Evolutionary conservation across 495 filamentous ascomycete genomes (phyloP), one percentile per base, ranked within the genome.

Genomic region (Baudoinia panamericana): DNA sequence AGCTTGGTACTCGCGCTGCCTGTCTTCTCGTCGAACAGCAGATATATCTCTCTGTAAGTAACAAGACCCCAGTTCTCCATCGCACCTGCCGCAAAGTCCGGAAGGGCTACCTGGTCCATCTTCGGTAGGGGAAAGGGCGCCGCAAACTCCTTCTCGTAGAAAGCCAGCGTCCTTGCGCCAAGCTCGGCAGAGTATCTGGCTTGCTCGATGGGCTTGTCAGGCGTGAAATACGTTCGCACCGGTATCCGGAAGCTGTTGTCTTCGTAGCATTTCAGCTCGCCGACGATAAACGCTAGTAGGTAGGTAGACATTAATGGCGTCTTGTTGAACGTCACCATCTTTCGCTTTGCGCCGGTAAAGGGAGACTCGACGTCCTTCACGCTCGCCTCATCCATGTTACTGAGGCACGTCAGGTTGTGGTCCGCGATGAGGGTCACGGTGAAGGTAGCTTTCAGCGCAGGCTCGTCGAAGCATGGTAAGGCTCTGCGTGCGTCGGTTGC

Each of bases 1-100:
- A 94, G 80, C 63, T 92, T 93, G 36, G 77, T 77, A n/a, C 79
- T 77, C n/a, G 88, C 84, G 51, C 86, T 82, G 54, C 81, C 85
- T 26, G 71, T 80, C 71, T 86, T 83, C 63, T 94, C 86, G 53
- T 97, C 88, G 45, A 93, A 73, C 48, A 97, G 72, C 41, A 96
- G 56, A 59, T 93, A 88, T 21, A 94, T 85, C 17, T 88, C 78
- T 41, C 88, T 76, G 66, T 95, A 96, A 15, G 88, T 97, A 45
- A 97, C 76, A 41, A 96, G 63, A 55, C 90, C 90, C 90, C 90
- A 97, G 63, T 97, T 97, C 71, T 97, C 90, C 90, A 97, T 97
- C 36, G 90, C 90, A 39, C 86, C 90, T 19, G 84, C 80, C 44
- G 72, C 75, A 58, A 95, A 95, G 59, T 96, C 88, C 18, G 87